These are phyloP conservation scores for Rehmannia glutinosa DNA, from an alignment of 257 asterid genomes.

Conservation along the genomic window DNA sequence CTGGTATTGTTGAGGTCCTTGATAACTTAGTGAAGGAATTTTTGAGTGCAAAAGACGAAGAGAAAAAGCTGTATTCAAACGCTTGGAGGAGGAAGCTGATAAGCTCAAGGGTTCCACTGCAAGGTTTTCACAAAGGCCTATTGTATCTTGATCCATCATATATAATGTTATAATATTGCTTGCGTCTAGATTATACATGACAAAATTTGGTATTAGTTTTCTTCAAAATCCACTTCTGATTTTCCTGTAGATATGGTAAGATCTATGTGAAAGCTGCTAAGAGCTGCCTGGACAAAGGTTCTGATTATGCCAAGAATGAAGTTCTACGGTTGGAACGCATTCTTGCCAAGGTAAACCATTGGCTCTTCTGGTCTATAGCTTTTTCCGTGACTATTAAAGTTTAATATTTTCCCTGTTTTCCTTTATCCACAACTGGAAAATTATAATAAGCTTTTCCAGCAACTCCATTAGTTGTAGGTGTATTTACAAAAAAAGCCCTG, in stretches of 20 bases:
- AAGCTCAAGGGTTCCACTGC: slow-evolving; percentile 66
- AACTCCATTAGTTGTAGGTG: too few relatives aligned
- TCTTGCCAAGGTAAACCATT: slow-evolving; percentile 71
- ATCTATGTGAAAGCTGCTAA: slow-evolving; percentile 83
- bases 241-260: slow-evolving; percentile 59
- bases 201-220: neutral
- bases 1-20: slow-evolving; percentile 69
- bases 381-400: neutral
- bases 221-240: neutral
- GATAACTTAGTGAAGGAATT: slow-evolving; percentile 74
- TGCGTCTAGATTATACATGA: neutral
- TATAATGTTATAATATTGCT: neutral
- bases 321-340: slow-evolving; percentile 74
- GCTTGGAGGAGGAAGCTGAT: slow-evolving; percentile 72
- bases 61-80: slow-evolving; percentile 46
- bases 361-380: neutral
- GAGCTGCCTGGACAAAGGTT: slow-evolving; percentile 74
- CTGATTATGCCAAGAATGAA: slow-evolving; percentile 83
- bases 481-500: too few relatives aligned
- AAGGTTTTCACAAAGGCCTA: slow-evolving; percentile 40
- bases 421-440: neutral
- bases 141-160: neutral
- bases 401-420: neutral
- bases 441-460: neutral
- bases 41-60: slow-evolving; percentile 49